A percentile compares a stretch with the other conserved stretches of the same genome.
Conservation (phyloP, 106 monocot genomes). For the Ottelia alismoides region DNA sequence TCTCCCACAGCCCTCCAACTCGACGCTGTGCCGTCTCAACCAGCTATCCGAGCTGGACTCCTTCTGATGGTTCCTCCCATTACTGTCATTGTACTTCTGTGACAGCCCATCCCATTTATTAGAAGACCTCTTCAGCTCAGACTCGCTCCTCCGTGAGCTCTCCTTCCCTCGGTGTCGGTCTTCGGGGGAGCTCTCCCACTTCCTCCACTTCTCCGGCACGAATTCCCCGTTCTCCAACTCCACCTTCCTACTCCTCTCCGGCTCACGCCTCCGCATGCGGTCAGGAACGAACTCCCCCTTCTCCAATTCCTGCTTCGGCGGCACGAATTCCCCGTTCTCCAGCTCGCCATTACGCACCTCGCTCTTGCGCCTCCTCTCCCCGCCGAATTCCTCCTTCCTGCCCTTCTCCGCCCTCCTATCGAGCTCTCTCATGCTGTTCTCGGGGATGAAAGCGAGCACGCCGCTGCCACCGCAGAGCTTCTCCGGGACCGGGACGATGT, state of each 20-base stretch:
- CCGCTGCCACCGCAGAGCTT: too few species aligned
- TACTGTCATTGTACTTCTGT: conserved; percentile 35
- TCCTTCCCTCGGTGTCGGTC: conserved; percentile 20
- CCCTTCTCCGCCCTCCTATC: conserved; percentile 16
- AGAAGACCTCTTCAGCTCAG: conserved; percentile 25
- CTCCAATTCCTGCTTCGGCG: conserved; percentile 13
- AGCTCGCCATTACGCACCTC: too few species aligned
- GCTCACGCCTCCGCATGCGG: conserved; percentile 11
- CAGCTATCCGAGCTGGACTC: conserved; percentile 19
- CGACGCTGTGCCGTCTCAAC: conserved; percentile 28
- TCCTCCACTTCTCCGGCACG: conserved; percentile 30
- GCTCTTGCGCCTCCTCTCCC: too few species aligned
- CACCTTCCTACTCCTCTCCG: conserved; percentile 30
- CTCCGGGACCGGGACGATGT: too few species aligned
- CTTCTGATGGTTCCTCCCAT: conserved; percentile 38
- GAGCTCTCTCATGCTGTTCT: conserved; percentile 25
- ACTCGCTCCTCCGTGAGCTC: conserved; percentile 16
- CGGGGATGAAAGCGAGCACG: conserved; percentile 14
- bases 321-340: conserved; percentile 33
- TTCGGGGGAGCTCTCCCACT: conserved; percentile 21
- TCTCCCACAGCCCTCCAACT: conserved; percentile 19
- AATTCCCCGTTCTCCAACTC: conserved; percentile 46
- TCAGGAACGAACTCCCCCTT: conserved; percentile 14
- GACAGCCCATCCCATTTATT: conserved; percentile 19
- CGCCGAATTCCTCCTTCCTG: conserved; percentile 33